Base-by-base conservation (phyloP, 2,329 filamentous ascomycete species). In the Colletotrichum liriopes region DNA sequence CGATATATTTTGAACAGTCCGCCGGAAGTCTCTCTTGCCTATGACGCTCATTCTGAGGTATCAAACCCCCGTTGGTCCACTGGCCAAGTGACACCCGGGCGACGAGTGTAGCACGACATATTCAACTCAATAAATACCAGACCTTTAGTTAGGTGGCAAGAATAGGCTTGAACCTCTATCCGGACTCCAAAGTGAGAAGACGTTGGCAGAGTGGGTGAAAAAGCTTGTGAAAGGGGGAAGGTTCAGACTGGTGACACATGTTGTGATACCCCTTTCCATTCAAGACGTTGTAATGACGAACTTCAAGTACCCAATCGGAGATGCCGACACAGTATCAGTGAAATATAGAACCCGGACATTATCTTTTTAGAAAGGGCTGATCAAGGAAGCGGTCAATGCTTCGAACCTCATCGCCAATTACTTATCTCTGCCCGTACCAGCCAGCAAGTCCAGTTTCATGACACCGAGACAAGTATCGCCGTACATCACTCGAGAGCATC, bases 121-220 rank as follows among this genome's bases (percentile, higher is more conserved):
- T 9, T 35, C 52, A 26, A 20, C 14, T 45, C 58, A 59, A 54
- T 72, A 29, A 68, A 72, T 45, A 14, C 41, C 59, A 12, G 32
- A 54, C 12, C 7, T 29, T 37, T 20, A 59, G 52, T 26, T 16
- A 16, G 18, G 11, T 5, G 51, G 1, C 1, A 6, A 14, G 9
- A n/a, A 37, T 35, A 7, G 5, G 5, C 5, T 6, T 9, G 4
- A 11, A 52, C 35, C 45, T 18, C 20, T 6, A 5, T 6, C 4
- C 35, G 23, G n/a, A 8, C 11, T n/a, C 43, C n/a, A 3, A 4
- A 32, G 23, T 51, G 16, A 51, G n/a, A 29, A 20, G 16, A 43
- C 6, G 4, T 35, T 2, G 12, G 29, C 18, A 3, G 18, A 32
- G 0, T 18, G 18, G 3, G 4, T 7, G 14, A n/a, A 29, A 16